Evolutionary conservation across 2,329 filamentous ascomycete species (phyloP), one percentile per base, ranked within the genome.

Genomic region (Pochonia chlamydosporia): DNA sequence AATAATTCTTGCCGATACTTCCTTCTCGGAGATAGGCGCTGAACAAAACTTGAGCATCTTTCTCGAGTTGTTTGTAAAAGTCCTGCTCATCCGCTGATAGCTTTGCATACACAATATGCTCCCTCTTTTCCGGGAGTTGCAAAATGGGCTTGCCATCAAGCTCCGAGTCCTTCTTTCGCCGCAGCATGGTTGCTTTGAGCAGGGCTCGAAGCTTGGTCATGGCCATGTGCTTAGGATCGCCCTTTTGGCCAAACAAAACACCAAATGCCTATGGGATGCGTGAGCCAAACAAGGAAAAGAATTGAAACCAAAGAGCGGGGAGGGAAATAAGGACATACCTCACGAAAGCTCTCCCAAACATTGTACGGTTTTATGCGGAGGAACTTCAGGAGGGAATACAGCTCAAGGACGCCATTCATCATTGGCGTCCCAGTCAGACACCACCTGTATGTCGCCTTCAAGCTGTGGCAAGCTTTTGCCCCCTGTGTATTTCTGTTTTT

Each of bases 61-160:
- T 70, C 61, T 91, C 86, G 43, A 95, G 75, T 39, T 84, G 82
- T 11, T 85, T 78, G 61, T 96, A 96, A 63, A 86, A 89, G 57
- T 85, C 79, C 46, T 79, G 74, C 63, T 96, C 91, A 44, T 90
- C 84, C 0, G 78, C 61, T 21, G 82, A 78, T 51, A 95, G 85
- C 25, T 82, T 75, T 52, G 95, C 81, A 18, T 82, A 81, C 53
- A 93, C 81, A 6, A 93, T 73, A 53, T 85, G 87, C 59, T 93
- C 89, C 0, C 79, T 83, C 56, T 95, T 82, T 5, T 80, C 69
- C 0, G 90, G 89, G 9, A 96, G 75, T 49, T 81, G 82, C 8
- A 96, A 69, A 52, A 95, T 89, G 46, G 87, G 87, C 55, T 87
- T 78, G 7, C 89, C 90, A 60, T 96, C 84, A 46, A 95, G 84